Conservation (phyloP, 441 rosid species). For the Daphne laureola region DNA sequence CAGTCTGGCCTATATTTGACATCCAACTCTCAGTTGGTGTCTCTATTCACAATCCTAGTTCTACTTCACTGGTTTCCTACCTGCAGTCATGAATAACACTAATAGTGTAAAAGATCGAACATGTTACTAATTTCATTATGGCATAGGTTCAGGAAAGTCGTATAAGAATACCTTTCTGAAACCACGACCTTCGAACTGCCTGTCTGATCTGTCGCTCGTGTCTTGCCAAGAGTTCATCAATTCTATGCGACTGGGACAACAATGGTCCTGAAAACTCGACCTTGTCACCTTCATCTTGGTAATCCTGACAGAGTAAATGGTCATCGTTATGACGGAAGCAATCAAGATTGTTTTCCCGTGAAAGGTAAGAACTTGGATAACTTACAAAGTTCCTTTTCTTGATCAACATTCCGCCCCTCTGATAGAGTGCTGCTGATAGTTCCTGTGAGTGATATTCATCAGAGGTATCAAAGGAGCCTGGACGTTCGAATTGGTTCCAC, state of each 20-base stretch:
- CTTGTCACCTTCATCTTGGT: conserved; percentile 42
- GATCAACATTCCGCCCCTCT: conserved; percentile 58
- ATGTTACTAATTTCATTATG: not conserved
- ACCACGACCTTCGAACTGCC: conserved; percentile 76
- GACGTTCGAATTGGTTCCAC: conserved; percentile 77
- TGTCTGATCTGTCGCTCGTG: conserved; percentile 77
- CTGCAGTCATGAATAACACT: conserved; percentile 25
- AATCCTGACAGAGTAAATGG: conserved; percentile 28
- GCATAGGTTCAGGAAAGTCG: conserved; percentile 3
- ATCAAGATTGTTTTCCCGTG: no score
- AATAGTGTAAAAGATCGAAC: conserved; percentile 7
- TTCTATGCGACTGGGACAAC: conserved; percentile 53
- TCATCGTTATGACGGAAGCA: not conserved
- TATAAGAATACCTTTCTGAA: conserved; percentile 49
- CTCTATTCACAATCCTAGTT: not conserved
- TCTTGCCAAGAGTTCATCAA: conserved; percentile 66
- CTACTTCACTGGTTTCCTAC: conserved; percentile 50
- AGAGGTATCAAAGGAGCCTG: conserved; percentile 82
- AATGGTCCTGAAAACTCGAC: conserved; percentile 79
- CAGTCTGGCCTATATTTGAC: no score
- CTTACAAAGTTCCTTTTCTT: conserved; percentile 69
- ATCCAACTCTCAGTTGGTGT: not conserved
- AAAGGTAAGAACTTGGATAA: conserved; percentile 8
- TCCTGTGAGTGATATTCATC: conserved; percentile 88
- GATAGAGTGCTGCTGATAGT: conserved; percentile 64